Base-by-base conservation (phyloP, 2,329 filamentous ascomycete genomes). In the Neospermospora avenae region DNA sequence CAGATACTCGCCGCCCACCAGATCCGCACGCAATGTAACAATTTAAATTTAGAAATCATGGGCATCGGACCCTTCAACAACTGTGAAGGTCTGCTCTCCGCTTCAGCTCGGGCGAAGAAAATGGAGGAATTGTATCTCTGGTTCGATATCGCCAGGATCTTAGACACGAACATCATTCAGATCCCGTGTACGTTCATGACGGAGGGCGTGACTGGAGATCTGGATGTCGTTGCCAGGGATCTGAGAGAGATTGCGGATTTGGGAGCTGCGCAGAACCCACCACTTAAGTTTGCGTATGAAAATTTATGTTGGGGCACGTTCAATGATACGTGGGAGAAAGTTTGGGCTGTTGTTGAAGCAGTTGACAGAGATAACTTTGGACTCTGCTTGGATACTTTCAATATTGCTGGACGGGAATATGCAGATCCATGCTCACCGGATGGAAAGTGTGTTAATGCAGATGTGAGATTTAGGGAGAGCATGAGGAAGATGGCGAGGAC, bases 321-420 rank as follows among this genome's bases (percentile, higher is more conserved):
- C 55, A 77, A 86, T 60, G 80, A 90, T 70, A 85, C 79, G 0
- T 93, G 90, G 90, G 88, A 92, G 71, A 75, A 77, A 11, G 84
- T 82, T 65, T 93, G 87, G 86, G 82, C 86, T 6, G 77, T 91
- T 2, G 84, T 92, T 0, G 74, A 79, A 66, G 76, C 75, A 2
- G 88, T 92, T 28, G 78, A 90, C 71, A 74, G 87, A 7, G 74
- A 80, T 8, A 93, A 93, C 73, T 91, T 93, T 69, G 89, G 89
- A 7, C 77, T 91, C 42, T 91, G 88, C 70, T 78, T 93, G 24
- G 89, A 93, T 73, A 90, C 86, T 0, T 93, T 91, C 76, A 90
- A 93, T 73, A 88, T 93, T 61, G 83, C 88, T 0, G 89, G 84
- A 0, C 76, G 85, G 5, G 82, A 90, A 61, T 93, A 84, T 65